Base-by-base conservation (phyloP, 2,329 filamentous ascomycete species). In the Clonostachys sp. region DNA sequence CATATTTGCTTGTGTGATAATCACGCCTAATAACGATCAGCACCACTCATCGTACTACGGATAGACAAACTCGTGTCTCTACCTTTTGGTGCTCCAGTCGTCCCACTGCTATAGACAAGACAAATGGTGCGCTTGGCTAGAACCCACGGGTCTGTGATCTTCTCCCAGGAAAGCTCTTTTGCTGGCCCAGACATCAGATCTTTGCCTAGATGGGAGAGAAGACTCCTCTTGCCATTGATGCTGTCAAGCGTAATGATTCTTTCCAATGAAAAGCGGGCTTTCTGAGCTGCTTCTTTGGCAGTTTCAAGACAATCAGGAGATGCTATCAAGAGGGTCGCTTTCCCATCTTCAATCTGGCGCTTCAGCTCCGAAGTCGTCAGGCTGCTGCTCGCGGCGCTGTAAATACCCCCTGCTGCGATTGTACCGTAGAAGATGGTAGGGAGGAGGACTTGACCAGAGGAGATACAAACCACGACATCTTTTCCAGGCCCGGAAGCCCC, bases 401-500 rank as follows among this genome's bases (percentile, higher is more conserved):
- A 84, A 20, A 84, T 72, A 14, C 79, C 81, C 2, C 75, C 79
- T 2, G 80, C 78, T 5, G 76, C 80, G 42, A 84, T 67, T 45
- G 81, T 72, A 12, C 73, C 75, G 53, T 72, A 83, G 55, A 80
- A 78, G 2, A 80, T 53, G 10, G 73, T 67, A 0, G 78, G 72
- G 0, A 83, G 65, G 5, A 81, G 65, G 41, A 73, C 72, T 52
- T 83, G 75, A 2, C 81, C 81, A 1, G 73, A 73, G 1, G 75
- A 78, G 30, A 83, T 73, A 14, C 74, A 69, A 4, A 81, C 74
- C 12, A 83, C 75, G 5, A 83, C 72, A 52, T 82, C 76, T 45
- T 69, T 67, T 41, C 67, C 68, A 44, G 36, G 12, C 7, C 46
- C 34, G 13, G 16, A 38, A 10, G 18, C 24, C 12, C 81, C 80